phyloP scores from a whole-genome alignment of 2,329 filamentous ascomycete genomes.

The Zasmidium cellare region DNA sequence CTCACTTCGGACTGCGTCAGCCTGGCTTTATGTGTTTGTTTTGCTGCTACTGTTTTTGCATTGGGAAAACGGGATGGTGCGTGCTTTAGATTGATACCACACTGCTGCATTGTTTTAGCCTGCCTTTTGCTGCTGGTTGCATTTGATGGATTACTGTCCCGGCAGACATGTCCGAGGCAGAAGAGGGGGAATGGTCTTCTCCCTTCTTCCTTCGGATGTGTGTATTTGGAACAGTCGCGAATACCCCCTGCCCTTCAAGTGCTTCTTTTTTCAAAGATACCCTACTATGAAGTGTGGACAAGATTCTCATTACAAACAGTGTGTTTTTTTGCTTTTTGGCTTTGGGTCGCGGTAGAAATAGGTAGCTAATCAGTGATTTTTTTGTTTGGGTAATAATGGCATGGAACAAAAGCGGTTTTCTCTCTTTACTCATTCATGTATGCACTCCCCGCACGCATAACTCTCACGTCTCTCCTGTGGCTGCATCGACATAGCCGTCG shows the following conservation, averaged over 20 bases:
- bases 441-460: too few species aligned
- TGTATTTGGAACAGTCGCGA: slow-evolving; percentile 9
- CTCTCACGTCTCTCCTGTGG: too few species aligned
- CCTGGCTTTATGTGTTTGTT: slow-evolving; percentile 9
- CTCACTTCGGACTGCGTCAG: slow-evolving; percentile 5
- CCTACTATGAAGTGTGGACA: slow-evolving; percentile 10
- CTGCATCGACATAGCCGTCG: too few species aligned
- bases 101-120: slow-evolving; percentile 11
- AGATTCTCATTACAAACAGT: not conserved
- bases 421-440: too few species aligned
- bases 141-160: slow-evolving; percentile 8
- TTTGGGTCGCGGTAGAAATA: not conserved
- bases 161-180: not conserved
- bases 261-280: slow-evolving; percentile 14
- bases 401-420: not conserved
- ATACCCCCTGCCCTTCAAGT: slow-evolving; percentile 6
- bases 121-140: slow-evolving; percentile 7
- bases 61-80: not conserved
- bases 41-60: slow-evolving; percentile 3
- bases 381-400: not conserved
- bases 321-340: too few species aligned
- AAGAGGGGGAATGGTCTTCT: not conserved
- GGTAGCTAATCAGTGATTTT: not conserved
- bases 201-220: not conserved
- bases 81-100: slow-evolving; percentile 17